Base-by-base conservation (phyloP, 2,329 filamentous ascomycete genomes). In the Onygenales sp. region DNA sequence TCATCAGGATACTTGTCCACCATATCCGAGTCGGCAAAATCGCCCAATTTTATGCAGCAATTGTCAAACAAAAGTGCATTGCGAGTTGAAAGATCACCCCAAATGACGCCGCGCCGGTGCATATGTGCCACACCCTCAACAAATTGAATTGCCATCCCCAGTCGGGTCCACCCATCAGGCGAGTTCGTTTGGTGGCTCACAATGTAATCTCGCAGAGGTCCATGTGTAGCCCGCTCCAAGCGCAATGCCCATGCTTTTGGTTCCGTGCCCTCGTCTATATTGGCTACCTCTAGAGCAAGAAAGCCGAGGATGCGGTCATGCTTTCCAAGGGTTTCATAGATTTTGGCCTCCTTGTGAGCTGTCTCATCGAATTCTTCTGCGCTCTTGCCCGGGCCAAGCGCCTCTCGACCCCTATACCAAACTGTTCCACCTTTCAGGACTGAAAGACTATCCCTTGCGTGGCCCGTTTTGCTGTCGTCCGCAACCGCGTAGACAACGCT, bases 341-440 rank as follows among this genome's bases (percentile, higher is more conserved):
- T 52, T 32, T 49, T 51, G 13, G 53, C 49, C 43, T 55, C 53
- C 11, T 52, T 49, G 38, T 31, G 43, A 14, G 44, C 44, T 31
- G 31, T 52, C 44, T 55, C 43, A 31, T 55, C 49, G 21, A 43
- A 49, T 41, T 55, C 49, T 27, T 52, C 53, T n/a, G 43, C 44
- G 42, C 27, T 41, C 45, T 55, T 52, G 49, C 45, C 38, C n/a
- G 44, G 54, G 14, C 54, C 54, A 21, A 55, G 54, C 5, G 54
- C 54, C 50, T 55, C 53, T 33, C 49, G 21, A 31, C 43, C 53
- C 45, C 47, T 45, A 32, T 52, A 52, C 50, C 50, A 55, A 17
- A 55, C 53, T 17, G 50, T 55, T 17, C 53, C 50, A 14, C 53
- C 49, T 44, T 55, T 55, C 11, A 55, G 44, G 38, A 52, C 53